Percentiles rank a stretch among this genome's conserved stretches.
phyloP scores from a whole-genome alignment of 352 stramenopile species.

The Globisporangium uncinulatum region DNA sequence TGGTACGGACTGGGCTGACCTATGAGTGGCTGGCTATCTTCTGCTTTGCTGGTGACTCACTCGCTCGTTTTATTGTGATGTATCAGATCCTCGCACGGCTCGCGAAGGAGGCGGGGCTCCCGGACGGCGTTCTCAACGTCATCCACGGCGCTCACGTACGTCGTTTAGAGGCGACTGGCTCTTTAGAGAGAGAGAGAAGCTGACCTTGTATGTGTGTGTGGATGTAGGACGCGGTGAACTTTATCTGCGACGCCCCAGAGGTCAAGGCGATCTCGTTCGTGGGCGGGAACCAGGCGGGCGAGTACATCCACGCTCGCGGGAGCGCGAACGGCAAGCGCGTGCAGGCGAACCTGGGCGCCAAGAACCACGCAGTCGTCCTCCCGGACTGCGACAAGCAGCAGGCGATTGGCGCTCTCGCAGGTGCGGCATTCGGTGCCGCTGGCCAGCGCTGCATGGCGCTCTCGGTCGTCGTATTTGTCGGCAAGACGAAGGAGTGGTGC shows the following conservation, averaged over 20 bases:
- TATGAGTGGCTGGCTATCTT: neutral
- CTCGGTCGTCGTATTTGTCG: slow-evolving; percentile 94
- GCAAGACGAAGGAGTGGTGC: slow-evolving; percentile 87
- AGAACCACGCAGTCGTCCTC: slow-evolving; percentile 98
- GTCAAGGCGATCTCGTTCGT: slow-evolving; percentile 98
- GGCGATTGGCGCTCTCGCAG: slow-evolving; percentile 81
- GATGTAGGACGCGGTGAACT: slow-evolving; percentile 88
- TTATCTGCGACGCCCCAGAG: slow-evolving; percentile 91
- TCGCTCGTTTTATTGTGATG: neutral
- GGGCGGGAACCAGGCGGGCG: slow-evolving; percentile 88
- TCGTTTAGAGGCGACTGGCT: neutral
- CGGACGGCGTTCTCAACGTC: slow-evolving; percentile 94
- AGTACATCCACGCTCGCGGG: slow-evolving; percentile 92
- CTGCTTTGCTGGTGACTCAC: neutral
- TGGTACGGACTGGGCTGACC: slow-evolving; percentile 29
- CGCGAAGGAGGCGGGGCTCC: slow-evolving; percentile 90
- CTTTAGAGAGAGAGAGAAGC: neutral
- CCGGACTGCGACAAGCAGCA: slow-evolving; percentile 92
- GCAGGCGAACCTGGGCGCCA: slow-evolving; percentile 95
- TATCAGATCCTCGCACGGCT: slow-evolving; percentile 86
- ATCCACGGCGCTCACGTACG: slow-evolving; percentile 81
- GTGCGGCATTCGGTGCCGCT: slow-evolving; percentile 94
- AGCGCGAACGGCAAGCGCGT: slow-evolving; percentile 91
- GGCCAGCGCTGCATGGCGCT: slow-evolving; percentile 98
- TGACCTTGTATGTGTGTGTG: slow-evolving; percentile 5